Percentiles rank a stretch among this genome's conserved stretches.
Conservation (phyloP, 2,329 filamentous ascomycete species). For the Helicocarpus griseus region DNA sequence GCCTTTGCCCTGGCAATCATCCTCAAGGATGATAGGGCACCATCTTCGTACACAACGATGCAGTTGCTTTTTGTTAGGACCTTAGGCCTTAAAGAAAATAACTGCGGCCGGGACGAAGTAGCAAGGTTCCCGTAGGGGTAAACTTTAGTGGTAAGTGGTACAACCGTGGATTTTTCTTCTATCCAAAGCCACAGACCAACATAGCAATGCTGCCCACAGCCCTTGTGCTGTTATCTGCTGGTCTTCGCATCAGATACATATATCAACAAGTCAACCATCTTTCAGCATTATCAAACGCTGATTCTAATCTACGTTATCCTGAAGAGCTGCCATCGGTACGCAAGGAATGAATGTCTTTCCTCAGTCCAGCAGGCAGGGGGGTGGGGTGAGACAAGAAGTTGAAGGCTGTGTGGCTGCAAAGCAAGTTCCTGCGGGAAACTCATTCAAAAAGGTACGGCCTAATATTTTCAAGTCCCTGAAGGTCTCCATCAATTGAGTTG, state of each 20-base stretch:
- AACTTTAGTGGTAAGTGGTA: not conserved
- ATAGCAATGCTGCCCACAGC: not conserved
- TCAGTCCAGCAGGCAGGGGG: no score
- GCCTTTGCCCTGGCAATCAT: no score
- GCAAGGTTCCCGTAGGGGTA: not conserved
- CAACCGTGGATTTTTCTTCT: not conserved
- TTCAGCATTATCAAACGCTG: not conserved
- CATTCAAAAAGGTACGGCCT: constrained; percentile 9
- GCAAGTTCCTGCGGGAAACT: not conserved
- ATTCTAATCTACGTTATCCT: not conserved
- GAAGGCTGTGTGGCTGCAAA: no score
- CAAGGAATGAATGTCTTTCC: no score
- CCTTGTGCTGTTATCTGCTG: not conserved
- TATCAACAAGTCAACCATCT: not conserved
- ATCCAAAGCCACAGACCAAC: not conserved
- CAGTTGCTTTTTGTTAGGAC: not conserved
- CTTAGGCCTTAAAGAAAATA: not conserved
- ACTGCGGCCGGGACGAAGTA: not conserved
- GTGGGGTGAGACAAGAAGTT: no score
- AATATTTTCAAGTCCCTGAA: constrained; percentile 13
- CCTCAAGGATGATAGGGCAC: no score
- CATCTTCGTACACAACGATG: no score
- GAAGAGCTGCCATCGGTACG: not conserved
- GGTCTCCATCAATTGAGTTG: constrained; percentile 18
- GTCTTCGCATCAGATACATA: not conserved